Evolutionary conservation across 208 protist genomes (phyloP).

Genomic region (Leishmania turanica): DNA sequence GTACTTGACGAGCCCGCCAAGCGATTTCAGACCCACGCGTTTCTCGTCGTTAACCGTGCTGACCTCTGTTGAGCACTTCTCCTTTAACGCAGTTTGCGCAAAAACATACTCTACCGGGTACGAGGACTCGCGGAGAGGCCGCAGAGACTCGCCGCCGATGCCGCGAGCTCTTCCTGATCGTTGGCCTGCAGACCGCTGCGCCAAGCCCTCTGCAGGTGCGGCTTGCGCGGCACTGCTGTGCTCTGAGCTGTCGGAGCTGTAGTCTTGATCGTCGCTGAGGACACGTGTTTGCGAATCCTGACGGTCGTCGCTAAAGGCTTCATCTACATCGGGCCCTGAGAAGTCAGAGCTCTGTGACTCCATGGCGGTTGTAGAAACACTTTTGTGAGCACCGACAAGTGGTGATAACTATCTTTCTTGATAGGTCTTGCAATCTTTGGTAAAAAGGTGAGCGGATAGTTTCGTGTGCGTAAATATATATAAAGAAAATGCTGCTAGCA

Average conservation of each 20-base stretch:
- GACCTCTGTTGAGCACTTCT: constrained; percentile 15
- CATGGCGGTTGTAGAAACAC: not conserved
- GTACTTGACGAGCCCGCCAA: constrained; percentile 37
- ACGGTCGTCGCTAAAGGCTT: not conserved
- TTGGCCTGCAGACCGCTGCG: constrained; percentile 16
- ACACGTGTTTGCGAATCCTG: constrained; percentile 14
- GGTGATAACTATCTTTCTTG: not conserved
- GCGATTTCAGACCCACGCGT: constrained; percentile 31
- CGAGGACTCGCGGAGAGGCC: constrained; percentile 22
- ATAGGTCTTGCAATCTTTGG: not conserved
- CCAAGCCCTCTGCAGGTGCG: not conserved
- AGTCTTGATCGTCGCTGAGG: constrained; percentile 31
- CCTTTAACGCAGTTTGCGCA: constrained; percentile 5
- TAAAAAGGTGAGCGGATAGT: not conserved
- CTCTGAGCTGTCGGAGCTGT: constrained; percentile 40
- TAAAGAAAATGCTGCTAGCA: not conserved
- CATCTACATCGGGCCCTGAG: constrained; percentile 20
- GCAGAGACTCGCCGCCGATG: constrained; percentile 14
- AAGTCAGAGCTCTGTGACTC: not conserved
- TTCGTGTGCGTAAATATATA: not conserved
- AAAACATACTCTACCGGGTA: constrained; percentile 40
- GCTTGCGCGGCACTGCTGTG: not conserved
- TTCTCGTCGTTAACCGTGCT: constrained; percentile 26
- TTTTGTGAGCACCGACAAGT: not conserved
- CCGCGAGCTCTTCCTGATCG: constrained; percentile 4